Evolutionary conservation across 257 asterid genomes (phyloP).

Genomic region (Jacaranda mimosifolia): DNA sequence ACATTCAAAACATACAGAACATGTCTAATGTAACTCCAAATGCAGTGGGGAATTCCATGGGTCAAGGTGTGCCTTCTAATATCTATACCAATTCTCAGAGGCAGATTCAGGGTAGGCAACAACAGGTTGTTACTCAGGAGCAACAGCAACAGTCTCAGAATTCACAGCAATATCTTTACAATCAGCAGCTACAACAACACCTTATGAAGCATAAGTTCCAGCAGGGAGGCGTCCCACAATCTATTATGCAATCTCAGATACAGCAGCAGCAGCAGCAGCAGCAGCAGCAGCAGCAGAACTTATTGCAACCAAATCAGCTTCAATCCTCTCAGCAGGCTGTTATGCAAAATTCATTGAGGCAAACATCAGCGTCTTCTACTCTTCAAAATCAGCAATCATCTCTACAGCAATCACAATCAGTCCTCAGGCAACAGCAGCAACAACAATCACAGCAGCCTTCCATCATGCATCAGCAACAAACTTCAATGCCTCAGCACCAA

Average conservation of each 20-base stretch:
- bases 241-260: constrained; percentile 75
- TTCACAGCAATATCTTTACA: constrained; percentile 75
- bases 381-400: constrained; percentile 86
- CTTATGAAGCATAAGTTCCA: constrained; percentile 76
- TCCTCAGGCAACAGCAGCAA: constrained; percentile 81
- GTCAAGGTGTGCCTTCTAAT: constrained; percentile 78
- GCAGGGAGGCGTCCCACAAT: constrained; percentile 69
- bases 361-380: constrained; percentile 66
- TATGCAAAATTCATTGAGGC: constrained; percentile 82
- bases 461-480: constrained; percentile 70
- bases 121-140: constrained; percentile 69
- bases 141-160: constrained; percentile 82
- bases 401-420: constrained; percentile 80
- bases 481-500: constrained; percentile 66
- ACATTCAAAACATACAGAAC: constrained; percentile 73
- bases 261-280: constrained; percentile 70
- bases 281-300: constrained; percentile 58
- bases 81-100: constrained; percentile 82
- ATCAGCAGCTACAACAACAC: constrained; percentile 83
- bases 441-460: constrained; percentile 57
- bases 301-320: constrained; percentile 75
- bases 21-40: constrained; percentile 65
- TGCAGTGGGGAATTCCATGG: constrained; percentile 71
- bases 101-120: constrained; percentile 82
- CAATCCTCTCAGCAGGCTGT: constrained; percentile 88